phyloP scores from a whole-genome alignment of 192 early-diverging fungal genomes.

The Gaertneriomyces semiglobifer region DNA sequence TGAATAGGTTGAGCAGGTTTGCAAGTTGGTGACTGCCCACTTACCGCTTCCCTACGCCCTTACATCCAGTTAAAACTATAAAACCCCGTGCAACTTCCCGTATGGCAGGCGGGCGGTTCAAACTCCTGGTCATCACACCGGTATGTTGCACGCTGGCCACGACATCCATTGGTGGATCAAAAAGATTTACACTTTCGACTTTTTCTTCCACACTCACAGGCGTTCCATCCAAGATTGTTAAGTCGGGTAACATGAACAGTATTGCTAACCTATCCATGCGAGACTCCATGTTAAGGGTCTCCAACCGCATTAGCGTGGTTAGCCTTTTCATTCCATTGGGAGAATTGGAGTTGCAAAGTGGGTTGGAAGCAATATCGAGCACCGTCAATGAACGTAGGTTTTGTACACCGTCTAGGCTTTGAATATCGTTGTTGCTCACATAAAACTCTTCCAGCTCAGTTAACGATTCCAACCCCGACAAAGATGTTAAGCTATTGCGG shows the following conservation, averaged over 20 bases:
- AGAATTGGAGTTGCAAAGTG: neutral
- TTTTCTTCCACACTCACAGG: constrained; percentile 52
- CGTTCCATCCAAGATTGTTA: constrained; percentile 42
- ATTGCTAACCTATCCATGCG: constrained; percentile 24
- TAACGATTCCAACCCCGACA: constrained; percentile 44
- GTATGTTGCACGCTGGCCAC: constrained; percentile 48
- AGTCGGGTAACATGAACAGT: constrained; percentile 39
- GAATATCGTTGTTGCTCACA: constrained; percentile 41
- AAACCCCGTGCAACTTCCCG: constrained; percentile 41
- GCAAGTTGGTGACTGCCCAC: neutral
- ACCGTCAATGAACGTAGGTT: constrained; percentile 16
- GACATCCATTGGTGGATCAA: constrained; percentile 45
- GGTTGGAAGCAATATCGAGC: constrained; percentile 41
- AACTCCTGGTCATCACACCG: constrained; percentile 28
- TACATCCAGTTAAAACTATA: constrained; percentile 53
- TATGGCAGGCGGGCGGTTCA: constrained; percentile 44
- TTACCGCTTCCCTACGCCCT: constrained; percentile 54
- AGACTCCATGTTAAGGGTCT: constrained; percentile 1
- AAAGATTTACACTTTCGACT: constrained; percentile 48
- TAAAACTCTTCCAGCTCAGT: constrained; percentile 39
- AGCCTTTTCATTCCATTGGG: neutral
- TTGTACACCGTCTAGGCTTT: constrained; percentile 21
- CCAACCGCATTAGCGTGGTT: constrained; percentile 4
- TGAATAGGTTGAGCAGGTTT: neutral
- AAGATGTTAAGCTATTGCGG: constrained; percentile 35